A percentile compares a stretch with the other conserved stretches of the same genome.
Evolutionary conservation across 2,329 filamentous ascomycete species (phyloP).

Genomic region (Diaporthe sp.): DNA sequence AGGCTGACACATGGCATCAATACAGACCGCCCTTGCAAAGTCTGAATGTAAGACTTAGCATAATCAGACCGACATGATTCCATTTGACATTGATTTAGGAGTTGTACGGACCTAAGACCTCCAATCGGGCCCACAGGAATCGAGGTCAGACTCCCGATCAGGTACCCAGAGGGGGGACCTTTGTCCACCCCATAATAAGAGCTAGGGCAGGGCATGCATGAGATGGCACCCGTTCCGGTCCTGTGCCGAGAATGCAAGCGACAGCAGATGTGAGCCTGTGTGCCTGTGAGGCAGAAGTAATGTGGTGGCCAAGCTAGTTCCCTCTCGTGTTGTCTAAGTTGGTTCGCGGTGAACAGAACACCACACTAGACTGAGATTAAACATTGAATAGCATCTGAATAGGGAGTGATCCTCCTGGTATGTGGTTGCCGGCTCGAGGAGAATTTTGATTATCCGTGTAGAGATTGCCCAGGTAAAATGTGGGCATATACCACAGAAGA

Average conservation of each 20-base stretch:
- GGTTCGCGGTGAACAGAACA: not conserved
- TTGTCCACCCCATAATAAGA: not conserved
- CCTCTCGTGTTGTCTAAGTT: not conserved
- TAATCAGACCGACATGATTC: not conserved
- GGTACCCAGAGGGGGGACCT: slow-evolving; percentile 7
- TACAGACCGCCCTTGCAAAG: not conserved
- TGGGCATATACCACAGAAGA: slow-evolving; percentile 1
- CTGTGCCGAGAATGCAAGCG: not conserved
- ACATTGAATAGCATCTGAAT: not conserved
- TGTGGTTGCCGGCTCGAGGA: not conserved
- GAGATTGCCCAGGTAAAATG: not conserved
- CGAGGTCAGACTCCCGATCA: slow-evolving; percentile 19
- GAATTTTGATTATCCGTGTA: not conserved
- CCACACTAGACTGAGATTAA: not conserved
- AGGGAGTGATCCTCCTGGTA: not conserved
- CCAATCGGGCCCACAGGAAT: slow-evolving; percentile 13
- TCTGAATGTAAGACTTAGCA: not conserved
- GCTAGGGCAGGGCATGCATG: not conserved
- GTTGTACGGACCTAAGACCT: not conserved
- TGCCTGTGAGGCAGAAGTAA: slow-evolving; percentile 32
- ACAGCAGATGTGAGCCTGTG: not conserved
- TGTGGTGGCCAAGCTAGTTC: not conserved
- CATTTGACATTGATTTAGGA: not conserved
- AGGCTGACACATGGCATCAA: not conserved
- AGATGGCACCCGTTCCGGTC: not conserved